These are phyloP conservation scores for Aurifilum marmelostoma DNA, from an alignment of 2,329 filamentous ascomycete species.

Conservation along the genomic window DNA sequence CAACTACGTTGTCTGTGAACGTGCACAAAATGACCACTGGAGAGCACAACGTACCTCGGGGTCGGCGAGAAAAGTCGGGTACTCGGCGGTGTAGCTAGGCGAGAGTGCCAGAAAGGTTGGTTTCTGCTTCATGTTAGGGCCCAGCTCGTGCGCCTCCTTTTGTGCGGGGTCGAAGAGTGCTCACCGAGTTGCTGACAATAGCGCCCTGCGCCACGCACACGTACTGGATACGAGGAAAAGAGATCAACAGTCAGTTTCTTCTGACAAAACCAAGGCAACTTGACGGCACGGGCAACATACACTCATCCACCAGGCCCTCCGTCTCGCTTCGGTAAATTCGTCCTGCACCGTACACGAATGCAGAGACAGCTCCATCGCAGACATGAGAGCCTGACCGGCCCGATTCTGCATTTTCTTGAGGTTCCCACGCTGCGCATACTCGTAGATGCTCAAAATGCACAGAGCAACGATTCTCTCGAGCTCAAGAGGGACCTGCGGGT, in stretches of 20 bases:
- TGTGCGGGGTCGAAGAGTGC: constrained; percentile 20
- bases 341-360: constrained; percentile 46
- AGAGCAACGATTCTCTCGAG: constrained; percentile 53
- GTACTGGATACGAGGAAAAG: constrained; percentile 41
- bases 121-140: constrained; percentile 36
- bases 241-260: not conserved
- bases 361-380: constrained; percentile 49
- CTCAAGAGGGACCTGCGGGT: constrained; percentile 48
- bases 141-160: not conserved
- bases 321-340: constrained; percentile 48
- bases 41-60: constrained; percentile 42
- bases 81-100: constrained; percentile 49
- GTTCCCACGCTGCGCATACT: constrained; percentile 57
- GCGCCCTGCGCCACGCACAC: constrained; percentile 53
- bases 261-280: not conserved
- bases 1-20: not conserved
- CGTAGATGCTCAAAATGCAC: constrained; percentile 53
- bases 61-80: constrained; percentile 46
- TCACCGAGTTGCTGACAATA: constrained; percentile 54
- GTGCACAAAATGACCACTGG: not conserved
- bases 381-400: constrained; percentile 50
- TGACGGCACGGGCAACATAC: constrained; percentile 33
- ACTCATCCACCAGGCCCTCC: constrained; percentile 58
- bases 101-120: constrained; percentile 49
- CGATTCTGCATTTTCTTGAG: constrained; percentile 55